phyloP scores from a whole-genome alignment of 208 protist genomes.

The Plasmodiophora brassicae region DNA sequence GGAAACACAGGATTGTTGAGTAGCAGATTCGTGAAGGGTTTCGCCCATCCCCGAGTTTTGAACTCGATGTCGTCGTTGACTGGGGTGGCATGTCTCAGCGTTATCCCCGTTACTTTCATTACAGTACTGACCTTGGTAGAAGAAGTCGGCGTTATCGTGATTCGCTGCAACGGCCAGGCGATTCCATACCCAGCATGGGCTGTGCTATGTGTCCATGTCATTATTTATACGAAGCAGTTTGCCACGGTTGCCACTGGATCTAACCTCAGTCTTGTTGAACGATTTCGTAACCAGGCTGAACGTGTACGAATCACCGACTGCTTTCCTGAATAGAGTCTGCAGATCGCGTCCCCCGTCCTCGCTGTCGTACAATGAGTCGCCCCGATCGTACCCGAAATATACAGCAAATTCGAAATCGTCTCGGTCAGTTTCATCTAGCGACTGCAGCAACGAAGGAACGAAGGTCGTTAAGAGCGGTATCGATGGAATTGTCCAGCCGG shows the following conservation, averaged over 20 bases:
- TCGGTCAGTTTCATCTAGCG: background rate
- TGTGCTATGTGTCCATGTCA: background rate
- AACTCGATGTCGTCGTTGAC: slow-evolving; percentile 14
- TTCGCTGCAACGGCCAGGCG: background rate
- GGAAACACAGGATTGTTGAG: background rate
- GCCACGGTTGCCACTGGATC: background rate
- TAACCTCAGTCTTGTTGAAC: background rate
- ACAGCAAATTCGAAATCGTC: background rate
- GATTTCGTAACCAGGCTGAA: background rate
- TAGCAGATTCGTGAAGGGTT: background rate
- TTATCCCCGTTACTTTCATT: too few relatives aligned
- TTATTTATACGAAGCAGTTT: too few relatives aligned
- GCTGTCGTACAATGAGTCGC: background rate
- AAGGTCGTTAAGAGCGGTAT: background rate
- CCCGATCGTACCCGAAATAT: background rate
- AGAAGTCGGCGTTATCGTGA: background rate
- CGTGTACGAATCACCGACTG: background rate
- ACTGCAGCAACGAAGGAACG: background rate
- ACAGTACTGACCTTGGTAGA: too few relatives aligned
- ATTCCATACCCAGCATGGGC: background rate
- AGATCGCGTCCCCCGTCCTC: background rate
- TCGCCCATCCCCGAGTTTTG: background rate
- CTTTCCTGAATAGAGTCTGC: background rate
- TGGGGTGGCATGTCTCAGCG: too few relatives aligned
- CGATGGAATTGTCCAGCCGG: too few relatives aligned